Evolutionary conservation across 2,329 filamentous ascomycete genomes (phyloP), one percentile per base, ranked within the genome.

Genomic region (Ceratocystis albifundus): DNA sequence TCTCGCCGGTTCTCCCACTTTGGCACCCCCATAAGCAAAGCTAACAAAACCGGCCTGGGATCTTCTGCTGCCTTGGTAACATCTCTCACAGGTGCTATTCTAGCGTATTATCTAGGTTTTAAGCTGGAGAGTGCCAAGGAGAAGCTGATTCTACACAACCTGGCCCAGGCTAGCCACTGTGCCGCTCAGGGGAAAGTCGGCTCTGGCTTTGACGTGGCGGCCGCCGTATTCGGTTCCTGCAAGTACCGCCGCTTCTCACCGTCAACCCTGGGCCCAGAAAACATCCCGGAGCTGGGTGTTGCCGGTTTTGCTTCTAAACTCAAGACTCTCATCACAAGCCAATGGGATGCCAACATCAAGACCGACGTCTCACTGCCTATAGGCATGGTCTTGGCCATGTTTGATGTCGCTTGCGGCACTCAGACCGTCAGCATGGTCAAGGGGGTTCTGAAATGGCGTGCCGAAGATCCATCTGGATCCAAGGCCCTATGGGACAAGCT

Each of bases 391-490:
- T 80, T 97, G 70, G 84, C 95, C 68, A 94, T 99, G 87, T 96
- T 91, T 73, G 94, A 99, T 73, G 94, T 99, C 5, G 90, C 95
- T 74, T 96, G 92, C 73, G 94, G 94, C 41, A 93, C 88, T 62
- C 84, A 96, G 78, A 97, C 93, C 6, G 92, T 96, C 0, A 84
- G 90, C 15, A 97, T 99, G 94, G 94, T 96, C 46, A 96, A 93
- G 77, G 84, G 89, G 73, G 89, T 99, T 15, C 80, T 97, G 2
- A 82, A 83, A 41, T 99, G 94, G 94, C 81, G 88, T 64, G 82
- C 83, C 62, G 76, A 81, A 61, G 84, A 90, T 22, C 77, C 80
- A 0, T 80, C 80, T 2, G 82, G 80, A n/a, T 86, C 91, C 1
- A 83, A 84, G 69, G 72, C 75, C 68, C 79, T 96, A 20, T 70